These are phyloP conservation scores for Puccinia novopanici DNA, from an alignment of 1,284 basidiomycete genomes.

Conservation along the genomic window DNA sequence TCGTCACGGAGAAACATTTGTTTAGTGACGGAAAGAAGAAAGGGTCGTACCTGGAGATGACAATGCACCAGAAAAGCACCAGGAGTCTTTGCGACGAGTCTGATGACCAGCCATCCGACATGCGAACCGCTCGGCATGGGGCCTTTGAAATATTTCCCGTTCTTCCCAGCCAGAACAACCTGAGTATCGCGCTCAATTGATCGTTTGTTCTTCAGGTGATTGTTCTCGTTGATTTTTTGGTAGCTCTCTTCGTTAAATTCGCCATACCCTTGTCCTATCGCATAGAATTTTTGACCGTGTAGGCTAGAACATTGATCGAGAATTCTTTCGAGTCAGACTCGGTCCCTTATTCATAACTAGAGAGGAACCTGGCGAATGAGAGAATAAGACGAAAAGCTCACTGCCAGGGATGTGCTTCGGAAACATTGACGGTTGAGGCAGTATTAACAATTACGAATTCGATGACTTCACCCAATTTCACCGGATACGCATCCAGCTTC, in stretches of 20 bases:
- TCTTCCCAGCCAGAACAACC: conserved; percentile 37
- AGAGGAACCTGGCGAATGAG: not conserved
- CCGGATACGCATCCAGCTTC: conserved; percentile 31
- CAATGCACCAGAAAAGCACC: conserved; percentile 48
- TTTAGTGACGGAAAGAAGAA: no score
- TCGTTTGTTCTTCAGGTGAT: conserved; percentile 8
- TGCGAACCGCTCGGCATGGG: conserved; percentile 13
- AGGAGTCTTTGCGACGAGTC: conserved; percentile 42
- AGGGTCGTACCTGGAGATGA: conserved; percentile 33
- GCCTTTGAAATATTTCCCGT: conserved; percentile 19
- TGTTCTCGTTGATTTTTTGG: conserved; percentile 6
- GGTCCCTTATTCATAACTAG: not conserved
- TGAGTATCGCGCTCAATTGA: conserved; percentile 43
- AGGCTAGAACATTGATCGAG: conserved; percentile 4
- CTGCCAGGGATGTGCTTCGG: conserved; percentile 50
- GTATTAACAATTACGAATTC: conserved; percentile 42
- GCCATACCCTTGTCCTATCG: conserved; percentile 29
- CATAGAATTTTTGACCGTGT: conserved; percentile 26
- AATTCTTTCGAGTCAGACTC: not conserved
- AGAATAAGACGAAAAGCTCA: not conserved
- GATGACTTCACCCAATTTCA: conserved; percentile 44
- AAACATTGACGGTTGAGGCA: conserved; percentile 33
- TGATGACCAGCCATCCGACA: conserved; percentile 42
- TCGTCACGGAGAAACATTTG: not conserved
- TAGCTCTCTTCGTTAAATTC: conserved; percentile 40